Evolutionary conservation across 2,329 filamentous ascomycete species (phyloP), one percentile per base, ranked within the genome.

Genomic region (Neonectria hederae): DNA sequence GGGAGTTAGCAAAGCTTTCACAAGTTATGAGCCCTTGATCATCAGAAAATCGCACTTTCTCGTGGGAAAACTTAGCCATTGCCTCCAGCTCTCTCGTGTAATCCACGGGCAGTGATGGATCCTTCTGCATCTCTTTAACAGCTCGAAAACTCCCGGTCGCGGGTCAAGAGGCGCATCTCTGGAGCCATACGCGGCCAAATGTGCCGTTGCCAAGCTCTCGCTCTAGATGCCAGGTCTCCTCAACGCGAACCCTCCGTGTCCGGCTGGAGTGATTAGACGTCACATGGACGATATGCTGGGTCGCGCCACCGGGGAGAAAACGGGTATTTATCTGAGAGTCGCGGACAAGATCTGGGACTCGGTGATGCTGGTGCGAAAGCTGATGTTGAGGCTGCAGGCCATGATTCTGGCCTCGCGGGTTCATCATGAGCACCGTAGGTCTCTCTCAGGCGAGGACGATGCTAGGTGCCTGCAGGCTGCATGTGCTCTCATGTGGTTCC

Each of bases 11-110:
- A 35, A 42, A 13, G 11, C 5, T 9, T 28, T 6, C 8, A 8
- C 17, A 13, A 19, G 6, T 49, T n/a, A 13, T 19, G 3, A 49
- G 17, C 17, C 8, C 40, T 52, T 54, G 17, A 35, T 22, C 30
- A 46, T 30, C 19, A 21, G 4, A 9, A 26, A 8, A 7, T 10
- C n/a, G 14, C 22, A 59, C 56, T 17, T 32, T 42, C 13, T 35
- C 22, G 11, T 52, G 32, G 4, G 46, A 59, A 24, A 59, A 59
- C 26, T 51, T 59, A 13, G 32, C 30, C 28, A 53, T 28, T 7
- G 56, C 46, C 48, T 52, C 32, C 17, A 59, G 28, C 32, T 59
- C 46, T 38, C 56, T 30, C 24, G 19, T 19, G 48, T 52, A 52
- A 10, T 22, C 21, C 19, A 46, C 43, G 21, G 43, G 43, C 5